Evolutionary conservation across 257 asterid genomes (phyloP), one percentile per base, ranked within the genome.

Genomic region (Rhazya stricta): DNA sequence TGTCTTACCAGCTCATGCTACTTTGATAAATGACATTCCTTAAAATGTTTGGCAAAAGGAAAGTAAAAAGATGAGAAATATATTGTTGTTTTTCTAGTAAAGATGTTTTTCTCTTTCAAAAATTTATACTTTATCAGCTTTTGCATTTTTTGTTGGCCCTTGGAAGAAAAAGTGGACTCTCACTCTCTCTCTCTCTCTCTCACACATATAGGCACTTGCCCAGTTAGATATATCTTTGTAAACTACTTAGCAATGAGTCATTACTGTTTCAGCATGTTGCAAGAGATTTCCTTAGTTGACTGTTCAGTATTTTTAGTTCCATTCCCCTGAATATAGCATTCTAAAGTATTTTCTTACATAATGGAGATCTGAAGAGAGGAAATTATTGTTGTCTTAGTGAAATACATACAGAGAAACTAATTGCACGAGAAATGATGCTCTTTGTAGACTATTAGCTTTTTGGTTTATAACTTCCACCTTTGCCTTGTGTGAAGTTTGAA

Each of bases 401-500:
- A 6, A 60, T 13, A 29, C 25, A 29, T 2, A 6, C 32, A 56
- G 62, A 56, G n/a, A 56, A 7, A n/a, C n/a, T 5, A 30, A 18
- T 10, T 30, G 67, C 7, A 61, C 41, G 30, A 61, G 67, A 61
- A 12, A 29, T 23, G 30, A 56, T 56, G 32, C 32, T 56, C 8
- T 56, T 56, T 56, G n/a, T 23, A 9, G 62, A n/a, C 32, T 29
- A 27, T 18, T 5, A 3, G 67, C 67, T 61, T 61, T 48, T 70
- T 48, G 60, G 45, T 30, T 46, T 6, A 25, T 43, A 10, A 16
- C 10, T 2, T 46, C 30, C 61, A 61, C 13, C 43, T 48, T 51
- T 70, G 27, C 74, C 39, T 48, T 45, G 6, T 25, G 70, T 73
- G 70, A 30, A 73, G 58, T n/a, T 73, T 45, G 16, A 45, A 42